phyloP scores from a whole-genome alignment of 1,284 basidiomycete genomes.

The Moesziomyces sp. region DNA sequence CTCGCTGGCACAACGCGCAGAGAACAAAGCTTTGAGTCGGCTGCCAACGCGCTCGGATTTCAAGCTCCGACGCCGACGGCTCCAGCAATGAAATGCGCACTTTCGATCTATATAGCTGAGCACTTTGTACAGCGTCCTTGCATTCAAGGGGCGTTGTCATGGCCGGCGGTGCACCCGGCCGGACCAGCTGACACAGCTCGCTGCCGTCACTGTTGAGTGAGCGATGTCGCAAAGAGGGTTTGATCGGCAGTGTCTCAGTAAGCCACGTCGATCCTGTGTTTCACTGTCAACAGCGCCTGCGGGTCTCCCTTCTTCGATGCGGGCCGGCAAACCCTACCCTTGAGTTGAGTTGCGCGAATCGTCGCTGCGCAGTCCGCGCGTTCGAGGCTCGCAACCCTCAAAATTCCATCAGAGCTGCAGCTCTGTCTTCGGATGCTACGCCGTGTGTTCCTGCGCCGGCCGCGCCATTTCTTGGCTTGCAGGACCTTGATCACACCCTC shows the following conservation, averaged over 20 bases:
- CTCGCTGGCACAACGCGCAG: not conserved
- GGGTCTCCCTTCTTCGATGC: not conserved
- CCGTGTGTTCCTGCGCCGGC: conserved; percentile 5
- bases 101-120: no score
- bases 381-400: not conserved
- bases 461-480: not conserved
- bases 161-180: not conserved
- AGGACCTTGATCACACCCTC: not conserved
- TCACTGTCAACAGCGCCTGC: not conserved
- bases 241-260: not conserved
- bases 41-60: conserved; percentile 1
- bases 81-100: not conserved
- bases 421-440: conserved; percentile 4
- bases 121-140: not conserved
- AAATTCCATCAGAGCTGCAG: not conserved
- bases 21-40: not conserved
- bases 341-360: no score
- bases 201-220: not conserved
- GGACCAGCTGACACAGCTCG: no score
- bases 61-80: conserved; percentile 23
- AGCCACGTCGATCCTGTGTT: not conserved
- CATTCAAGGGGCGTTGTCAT: not conserved
- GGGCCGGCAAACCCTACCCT: no score
- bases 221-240: not conserved
- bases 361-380: no score